A percentile compares a stretch with the other conserved stretches of the same genome.
These are phyloP conservation scores for Colletotrichum siamense DNA, from an alignment of 2,329 filamentous ascomycete genomes.

Conservation along the genomic window DNA sequence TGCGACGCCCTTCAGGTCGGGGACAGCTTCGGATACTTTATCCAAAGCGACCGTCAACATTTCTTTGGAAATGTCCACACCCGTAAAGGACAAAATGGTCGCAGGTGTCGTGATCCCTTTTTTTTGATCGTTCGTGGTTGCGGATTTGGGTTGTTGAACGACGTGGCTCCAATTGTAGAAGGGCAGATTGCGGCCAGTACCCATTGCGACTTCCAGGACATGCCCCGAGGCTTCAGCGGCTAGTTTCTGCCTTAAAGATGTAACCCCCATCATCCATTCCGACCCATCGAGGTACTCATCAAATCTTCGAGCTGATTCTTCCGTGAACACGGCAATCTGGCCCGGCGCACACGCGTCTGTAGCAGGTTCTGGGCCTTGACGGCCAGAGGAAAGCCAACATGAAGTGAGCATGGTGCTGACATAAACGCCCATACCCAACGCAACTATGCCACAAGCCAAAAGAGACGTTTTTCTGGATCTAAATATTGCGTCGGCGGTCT, in stretches of 20 bases:
- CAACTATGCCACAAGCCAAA: constrained; percentile 15
- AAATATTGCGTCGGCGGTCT: constrained; percentile 20
- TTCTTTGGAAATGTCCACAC: constrained; percentile 64
- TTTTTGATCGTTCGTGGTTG: not conserved
- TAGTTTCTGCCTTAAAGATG: constrained; percentile 53
- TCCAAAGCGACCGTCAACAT: constrained; percentile 65
- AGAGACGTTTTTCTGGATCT: constrained; percentile 12
- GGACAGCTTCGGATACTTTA: constrained; percentile 51
- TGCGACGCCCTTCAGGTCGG: constrained; percentile 38
- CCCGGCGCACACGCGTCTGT: constrained; percentile 50
- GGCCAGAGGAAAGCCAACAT: not conserved
- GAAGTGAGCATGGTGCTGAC: constrained; percentile 10
- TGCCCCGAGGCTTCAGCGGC: constrained; percentile 55
- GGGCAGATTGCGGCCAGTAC: constrained; percentile 65
- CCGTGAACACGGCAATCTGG: constrained; percentile 51
- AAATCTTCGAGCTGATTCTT: constrained; percentile 58
- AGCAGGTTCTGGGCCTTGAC: constrained; percentile 11
- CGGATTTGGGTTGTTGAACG: not conserved
- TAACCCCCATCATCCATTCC: constrained; percentile 63
- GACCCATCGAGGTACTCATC: constrained; percentile 63
- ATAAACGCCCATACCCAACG: constrained; percentile 17
- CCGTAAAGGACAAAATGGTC: constrained; percentile 61
- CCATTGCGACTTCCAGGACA: constrained; percentile 68
- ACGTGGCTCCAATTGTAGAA: constrained; percentile 59
- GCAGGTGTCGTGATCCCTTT: not conserved